phyloP scores from a whole-genome alignment of 2,329 filamentous ascomycete species.

The Colletotrichum theobromicola region DNA sequence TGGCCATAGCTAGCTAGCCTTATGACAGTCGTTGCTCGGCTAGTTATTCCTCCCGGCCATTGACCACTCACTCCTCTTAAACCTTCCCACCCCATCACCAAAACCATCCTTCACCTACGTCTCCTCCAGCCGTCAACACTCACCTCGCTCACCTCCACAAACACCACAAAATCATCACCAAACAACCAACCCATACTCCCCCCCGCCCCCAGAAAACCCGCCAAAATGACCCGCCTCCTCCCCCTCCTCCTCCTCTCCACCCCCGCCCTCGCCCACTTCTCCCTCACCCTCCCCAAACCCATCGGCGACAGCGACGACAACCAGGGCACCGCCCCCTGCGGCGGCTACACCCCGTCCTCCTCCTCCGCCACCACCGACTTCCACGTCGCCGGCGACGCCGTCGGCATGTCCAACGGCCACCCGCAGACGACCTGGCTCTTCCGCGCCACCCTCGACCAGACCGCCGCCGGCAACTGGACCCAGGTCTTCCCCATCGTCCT shows the following conservation, averaged over 20 bases:
- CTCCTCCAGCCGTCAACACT: neutral
- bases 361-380: constrained; percentile 49
- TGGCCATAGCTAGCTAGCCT: neutral
- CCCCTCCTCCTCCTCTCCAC: constrained; percentile 42
- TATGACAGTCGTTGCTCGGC: neutral
- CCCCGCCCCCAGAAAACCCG: too few relatives aligned
- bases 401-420: constrained; percentile 54
- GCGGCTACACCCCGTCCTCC: constrained; percentile 55
- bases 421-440: constrained; percentile 61
- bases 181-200: too few relatives aligned
- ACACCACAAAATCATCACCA: neutral
- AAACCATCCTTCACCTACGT: neutral
- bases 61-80: neutral
- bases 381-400: constrained; percentile 60
- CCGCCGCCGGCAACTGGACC: constrained; percentile 56
- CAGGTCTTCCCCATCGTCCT: constrained; percentile 57
- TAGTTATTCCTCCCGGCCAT: neutral
- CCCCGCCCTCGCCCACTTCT: constrained; percentile 58
- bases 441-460: constrained; percentile 59
- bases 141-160: neutral
- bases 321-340: constrained; percentile 56
- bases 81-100: neutral
- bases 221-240: constrained; percentile 28
- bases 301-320: constrained; percentile 53
- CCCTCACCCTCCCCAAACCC: constrained; percentile 49